phyloP scores from a whole-genome alignment of 192 early-diverging fungal genomes.

The Chytriomyces sp. region DNA sequence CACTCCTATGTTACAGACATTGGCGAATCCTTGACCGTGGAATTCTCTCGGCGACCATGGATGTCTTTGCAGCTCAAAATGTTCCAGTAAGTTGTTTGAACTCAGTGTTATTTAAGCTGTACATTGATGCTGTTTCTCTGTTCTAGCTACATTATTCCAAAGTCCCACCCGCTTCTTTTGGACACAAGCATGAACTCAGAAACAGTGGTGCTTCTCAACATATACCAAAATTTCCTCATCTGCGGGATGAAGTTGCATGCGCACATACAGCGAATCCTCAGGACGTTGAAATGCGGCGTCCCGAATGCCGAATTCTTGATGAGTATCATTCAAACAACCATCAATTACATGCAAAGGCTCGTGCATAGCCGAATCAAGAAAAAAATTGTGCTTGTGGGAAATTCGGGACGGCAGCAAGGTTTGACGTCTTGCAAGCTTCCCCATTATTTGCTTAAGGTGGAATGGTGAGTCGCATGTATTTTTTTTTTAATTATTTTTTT shows the following conservation, averaged over 20 bases:
- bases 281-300: background rate
- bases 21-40: constrained; percentile 54
- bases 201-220: constrained; percentile 70
- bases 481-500: constrained; percentile 4
- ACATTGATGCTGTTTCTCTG: constrained; percentile 9
- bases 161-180: constrained; percentile 67
- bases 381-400: constrained; percentile 3
- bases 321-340: constrained; percentile 31
- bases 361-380: constrained; percentile 31
- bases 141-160: constrained; percentile 63
- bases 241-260: constrained; percentile 69
- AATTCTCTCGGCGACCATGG: constrained; percentile 47
- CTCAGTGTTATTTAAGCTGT: constrained; percentile 27
- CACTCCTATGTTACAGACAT: constrained; percentile 42
- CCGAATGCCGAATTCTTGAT: constrained; percentile 41
- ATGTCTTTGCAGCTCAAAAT: constrained; percentile 54
- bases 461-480: constrained; percentile 19
- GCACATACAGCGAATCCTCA: constrained; percentile 26
- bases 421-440: background rate
- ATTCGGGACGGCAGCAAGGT: background rate
- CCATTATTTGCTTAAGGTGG: constrained; percentile 5
- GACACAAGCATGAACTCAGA: constrained; percentile 67
- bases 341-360: constrained; percentile 38
- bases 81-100: constrained; percentile 42
- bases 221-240: constrained; percentile 77